Base-by-base conservation (phyloP, 768 basidiomycete species). In the Hericium erinaceus region DNA sequence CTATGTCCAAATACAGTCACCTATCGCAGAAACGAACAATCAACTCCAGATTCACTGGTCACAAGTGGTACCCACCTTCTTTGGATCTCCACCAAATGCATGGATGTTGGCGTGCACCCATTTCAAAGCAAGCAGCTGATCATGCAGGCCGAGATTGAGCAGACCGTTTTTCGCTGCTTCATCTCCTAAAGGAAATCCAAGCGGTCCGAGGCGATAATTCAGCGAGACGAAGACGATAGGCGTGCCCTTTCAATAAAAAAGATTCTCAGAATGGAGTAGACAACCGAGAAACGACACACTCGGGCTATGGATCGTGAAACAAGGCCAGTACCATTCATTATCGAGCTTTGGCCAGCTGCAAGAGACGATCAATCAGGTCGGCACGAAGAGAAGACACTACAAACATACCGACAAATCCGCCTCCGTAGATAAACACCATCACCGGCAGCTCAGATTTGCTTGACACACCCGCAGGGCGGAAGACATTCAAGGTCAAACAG, bases 181-280 rank as follows among this genome's bases (percentile, higher is more conserved):
- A 9, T 64, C 56, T 5, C 76, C 75, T 58, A 72, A 70, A 4
- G 77, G 72, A 55, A 76, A 81, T 0, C 80, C 82, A 13, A 80
- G 71, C 4, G 76, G 73, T 6, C 75, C 76, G 15, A 81, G 62
- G 39, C 81, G 72, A 61, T 82, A 82, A 63, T 81, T 78, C 61
- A 80, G 60, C 40, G 71, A 74, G 37, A 78, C 80, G 61, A 73
- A 77, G 49, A 83, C 68, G 41, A 80, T 64, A 20, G 44, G 44
- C 10, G 44, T 46, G 15, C 15, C 44, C 44, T 46, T 18, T 11
- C n/a, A 46, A 46, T 26, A 3, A 46, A n/a, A 20, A 20, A 46
- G 44, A 46, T 46, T 44, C 20, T 20, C n/a, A 18, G 2, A n/a
- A n/a, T 15, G 18, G 12, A 46, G 20, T 12, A 46, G 2, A 11